These are phyloP conservation scores for Heterobasidion annosum DNA, from an alignment of 1,284 basidiomycete species.

Conservation along the genomic window DNA sequence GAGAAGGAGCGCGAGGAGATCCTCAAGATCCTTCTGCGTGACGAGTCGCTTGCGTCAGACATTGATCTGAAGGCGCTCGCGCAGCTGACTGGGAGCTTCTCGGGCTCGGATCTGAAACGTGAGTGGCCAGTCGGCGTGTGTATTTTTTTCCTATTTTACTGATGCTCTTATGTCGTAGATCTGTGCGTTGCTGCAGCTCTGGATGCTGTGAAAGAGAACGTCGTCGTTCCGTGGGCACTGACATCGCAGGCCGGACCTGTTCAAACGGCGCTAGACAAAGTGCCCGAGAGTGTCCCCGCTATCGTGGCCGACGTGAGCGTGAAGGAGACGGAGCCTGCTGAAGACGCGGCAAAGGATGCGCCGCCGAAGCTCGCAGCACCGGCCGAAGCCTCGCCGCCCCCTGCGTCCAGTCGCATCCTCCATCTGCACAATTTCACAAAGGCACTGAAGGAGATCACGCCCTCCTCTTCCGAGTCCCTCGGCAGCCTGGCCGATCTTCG, in stretches of 20 bases:
- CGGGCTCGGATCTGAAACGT: constrained; percentile 93
- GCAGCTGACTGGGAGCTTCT: constrained; percentile 76
- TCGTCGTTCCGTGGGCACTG: constrained; percentile 62
- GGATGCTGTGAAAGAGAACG: constrained; percentile 79
- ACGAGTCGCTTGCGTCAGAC: constrained; percentile 65
- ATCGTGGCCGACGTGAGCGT: background rate
- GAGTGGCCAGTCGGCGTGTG: constrained; percentile 50
- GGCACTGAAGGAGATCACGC: constrained; percentile 80
- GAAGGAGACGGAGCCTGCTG: background rate
- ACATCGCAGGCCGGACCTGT: background rate
- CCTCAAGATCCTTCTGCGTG: constrained; percentile 71
- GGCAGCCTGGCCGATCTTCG: constrained; percentile 76
- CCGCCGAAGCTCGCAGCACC: background rate
- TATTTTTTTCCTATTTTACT: constrained; percentile 2
- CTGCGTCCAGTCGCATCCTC: constrained; percentile 3
- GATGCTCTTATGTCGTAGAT: constrained; percentile 36
- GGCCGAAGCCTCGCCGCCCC: constrained; percentile 1
- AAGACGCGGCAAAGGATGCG: background rate
- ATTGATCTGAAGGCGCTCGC: constrained; percentile 60
- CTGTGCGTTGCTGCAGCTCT: constrained; percentile 84
- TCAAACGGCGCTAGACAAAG: background rate
- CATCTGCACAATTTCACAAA: constrained; percentile 61
- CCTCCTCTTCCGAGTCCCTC: constrained; percentile 74
- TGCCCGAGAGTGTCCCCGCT: background rate
- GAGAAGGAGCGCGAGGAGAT: constrained; percentile 80